phyloP scores from a whole-genome alignment of 306 rosid genomes.

The Fragaria vesca region DNA sequence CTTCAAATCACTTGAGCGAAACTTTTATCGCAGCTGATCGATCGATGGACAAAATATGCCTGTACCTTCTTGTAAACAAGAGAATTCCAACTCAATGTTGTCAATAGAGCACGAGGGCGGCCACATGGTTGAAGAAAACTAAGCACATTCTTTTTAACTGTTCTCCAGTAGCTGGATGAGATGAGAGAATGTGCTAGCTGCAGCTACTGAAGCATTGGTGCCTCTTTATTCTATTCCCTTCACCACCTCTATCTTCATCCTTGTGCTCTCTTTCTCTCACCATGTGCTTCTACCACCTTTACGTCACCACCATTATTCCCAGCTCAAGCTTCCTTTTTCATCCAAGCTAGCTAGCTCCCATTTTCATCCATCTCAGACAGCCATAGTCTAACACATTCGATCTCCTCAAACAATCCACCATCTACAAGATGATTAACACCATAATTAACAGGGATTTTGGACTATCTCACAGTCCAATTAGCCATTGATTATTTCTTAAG shows the following conservation, averaged over 20 bases:
- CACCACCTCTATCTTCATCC: not conserved
- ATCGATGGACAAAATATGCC: too few relatives aligned
- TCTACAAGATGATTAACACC: conserved; percentile 21
- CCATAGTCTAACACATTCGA: not conserved
- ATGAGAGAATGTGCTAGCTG: conserved; percentile 11
- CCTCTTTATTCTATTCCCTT: conserved; percentile 34
- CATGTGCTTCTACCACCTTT: conserved; percentile 48
- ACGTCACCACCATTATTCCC: conserved; percentile 35
- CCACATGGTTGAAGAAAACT: conserved; percentile 21
- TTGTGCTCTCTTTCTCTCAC: conserved; percentile 11
- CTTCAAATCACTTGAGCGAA: not conserved
- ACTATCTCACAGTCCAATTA: conserved; percentile 21
- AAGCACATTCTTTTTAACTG: conserved; percentile 1
- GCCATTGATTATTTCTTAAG: not conserved
- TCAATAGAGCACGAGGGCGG: conserved; percentile 22
- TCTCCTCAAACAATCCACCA: conserved; percentile 14
- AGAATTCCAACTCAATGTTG: conserved; percentile 13
- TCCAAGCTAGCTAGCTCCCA: conserved; percentile 1
- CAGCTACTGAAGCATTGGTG: conserved; percentile 9
- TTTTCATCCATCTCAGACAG: conserved; percentile 11
- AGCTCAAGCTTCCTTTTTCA: not conserved
- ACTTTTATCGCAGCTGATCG: not conserved
- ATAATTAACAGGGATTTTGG: conserved; percentile 29
- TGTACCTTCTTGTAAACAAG: not conserved
- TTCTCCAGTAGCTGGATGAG: conserved; percentile 1